A percentile compares a stretch with the other conserved stretches of the same genome.
Conservation (phyloP, 345 rosid species). For the Hypericum androsaemum region DNA sequence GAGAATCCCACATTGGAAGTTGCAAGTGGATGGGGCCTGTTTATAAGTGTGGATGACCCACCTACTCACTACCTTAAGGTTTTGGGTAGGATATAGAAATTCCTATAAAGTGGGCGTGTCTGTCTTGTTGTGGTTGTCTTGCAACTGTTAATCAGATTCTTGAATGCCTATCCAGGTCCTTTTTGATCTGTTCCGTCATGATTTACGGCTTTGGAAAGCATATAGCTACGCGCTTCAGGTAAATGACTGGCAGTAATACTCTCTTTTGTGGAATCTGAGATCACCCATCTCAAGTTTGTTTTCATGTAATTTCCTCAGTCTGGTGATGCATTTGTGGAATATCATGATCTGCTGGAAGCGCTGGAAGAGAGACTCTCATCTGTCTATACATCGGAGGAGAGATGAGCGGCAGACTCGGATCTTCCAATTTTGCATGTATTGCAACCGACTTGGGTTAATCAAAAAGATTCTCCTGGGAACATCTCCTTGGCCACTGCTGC, state of each 20-base stretch:
- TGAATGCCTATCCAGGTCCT: slow-evolving; percentile 45
- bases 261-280: not conserved
- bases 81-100: no score
- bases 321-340: slow-evolving; percentile 50
- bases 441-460: slow-evolving; percentile 1
- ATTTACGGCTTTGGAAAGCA: slow-evolving; percentile 75
- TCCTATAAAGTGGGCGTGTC: no score
- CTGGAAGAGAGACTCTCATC: slow-evolving; percentile 55
- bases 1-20: no score
- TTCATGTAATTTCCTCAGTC: slow-evolving; percentile 34
- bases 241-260: not conserved
- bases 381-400: slow-evolving; percentile 18
- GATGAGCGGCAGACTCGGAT: slow-evolving; percentile 9
- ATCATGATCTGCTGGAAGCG: slow-evolving; percentile 56
- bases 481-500: not conserved
- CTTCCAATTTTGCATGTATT: not conserved
- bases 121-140: not conserved
- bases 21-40: no score
- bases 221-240: slow-evolving; percentile 74
- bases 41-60: no score
- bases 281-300: not conserved
- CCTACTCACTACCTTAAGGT: no score
- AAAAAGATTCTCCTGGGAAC: slow-evolving; percentile 1
- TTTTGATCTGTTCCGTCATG: slow-evolving; percentile 73
- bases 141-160: slow-evolving; percentile 1